Percentiles rank a stretch among this genome's conserved stretches.
Conservation (phyloP, 2,329 filamentous ascomycete species). For the Aspergillus latus region DNA sequence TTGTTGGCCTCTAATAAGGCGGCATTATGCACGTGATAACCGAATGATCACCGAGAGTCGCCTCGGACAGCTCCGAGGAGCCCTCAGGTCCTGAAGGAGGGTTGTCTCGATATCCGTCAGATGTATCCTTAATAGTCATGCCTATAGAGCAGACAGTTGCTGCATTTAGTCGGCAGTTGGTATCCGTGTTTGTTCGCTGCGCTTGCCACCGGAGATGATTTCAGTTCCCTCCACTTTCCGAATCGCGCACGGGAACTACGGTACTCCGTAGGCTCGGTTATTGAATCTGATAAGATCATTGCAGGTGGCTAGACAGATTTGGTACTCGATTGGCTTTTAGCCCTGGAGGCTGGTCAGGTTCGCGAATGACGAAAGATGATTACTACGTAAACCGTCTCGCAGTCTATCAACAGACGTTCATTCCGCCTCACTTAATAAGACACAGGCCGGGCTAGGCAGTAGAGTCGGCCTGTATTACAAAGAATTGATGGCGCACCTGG, state of each 20-base stretch:
- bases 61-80: background rate
- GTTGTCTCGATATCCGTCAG: background rate
- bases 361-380: background rate
- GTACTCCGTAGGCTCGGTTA: background rate
- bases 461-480: background rate
- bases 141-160: background rate
- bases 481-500: background rate
- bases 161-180: background rate
- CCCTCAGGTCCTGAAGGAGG: background rate
- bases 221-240: background rate
- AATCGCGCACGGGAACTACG: conserved; percentile 6
- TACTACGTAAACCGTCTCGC: background rate
- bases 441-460: no score
- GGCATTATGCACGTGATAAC: background rate
- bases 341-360: background rate
- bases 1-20: background rate
- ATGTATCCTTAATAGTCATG: background rate
- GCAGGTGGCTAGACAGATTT: background rate
- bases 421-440: background rate
- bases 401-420: background rate
- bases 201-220: conserved; percentile 2
- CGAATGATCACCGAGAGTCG: background rate
- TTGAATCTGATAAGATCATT: conserved; percentile 20
- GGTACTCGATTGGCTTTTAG: background rate
- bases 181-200: background rate